These are phyloP conservation scores for Rubus idaeus DNA, from an alignment of 306 rosid species.

Conservation along the genomic window DNA sequence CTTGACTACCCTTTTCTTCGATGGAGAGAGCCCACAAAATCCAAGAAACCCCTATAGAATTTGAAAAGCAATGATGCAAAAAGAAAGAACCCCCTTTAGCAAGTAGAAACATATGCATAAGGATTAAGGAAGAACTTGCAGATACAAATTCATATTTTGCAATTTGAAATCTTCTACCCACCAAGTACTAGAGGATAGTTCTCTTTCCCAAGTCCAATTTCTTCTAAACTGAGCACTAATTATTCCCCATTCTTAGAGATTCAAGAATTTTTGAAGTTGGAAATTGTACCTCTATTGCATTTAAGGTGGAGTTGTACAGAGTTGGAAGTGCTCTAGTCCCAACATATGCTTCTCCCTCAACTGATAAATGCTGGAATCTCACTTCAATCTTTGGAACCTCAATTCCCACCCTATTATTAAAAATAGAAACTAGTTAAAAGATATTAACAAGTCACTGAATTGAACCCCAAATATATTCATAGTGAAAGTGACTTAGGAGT, in stretches of 20 bases:
- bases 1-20: slow-evolving; percentile 55
- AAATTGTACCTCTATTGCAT: slow-evolving; percentile 59
- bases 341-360: slow-evolving; percentile 68
- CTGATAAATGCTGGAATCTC: slow-evolving; percentile 51
- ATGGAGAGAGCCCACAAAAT: slow-evolving; percentile 54
- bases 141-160: neutral
- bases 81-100: neutral
- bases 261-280: neutral
- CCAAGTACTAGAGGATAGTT: slow-evolving; percentile 16
- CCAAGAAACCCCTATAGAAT: slow-evolving; percentile 48
- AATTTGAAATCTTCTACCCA: neutral
- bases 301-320: slow-evolving; percentile 50
- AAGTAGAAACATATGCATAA: neutral
- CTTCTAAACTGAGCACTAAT: neutral
- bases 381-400: slow-evolving; percentile 71
- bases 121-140: neutral
- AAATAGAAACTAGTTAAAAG: neutral
- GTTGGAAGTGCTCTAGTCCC: slow-evolving; percentile 86
- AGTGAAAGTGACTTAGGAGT: neutral
- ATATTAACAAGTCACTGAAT: neutral
- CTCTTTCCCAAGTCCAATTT: neutral
- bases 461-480: neutral
- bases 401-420: slow-evolving; percentile 54
- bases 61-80: neutral
- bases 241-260: neutral